Conservation (phyloP, 306 rosid genomes). For the Neltuma alba region DNA sequence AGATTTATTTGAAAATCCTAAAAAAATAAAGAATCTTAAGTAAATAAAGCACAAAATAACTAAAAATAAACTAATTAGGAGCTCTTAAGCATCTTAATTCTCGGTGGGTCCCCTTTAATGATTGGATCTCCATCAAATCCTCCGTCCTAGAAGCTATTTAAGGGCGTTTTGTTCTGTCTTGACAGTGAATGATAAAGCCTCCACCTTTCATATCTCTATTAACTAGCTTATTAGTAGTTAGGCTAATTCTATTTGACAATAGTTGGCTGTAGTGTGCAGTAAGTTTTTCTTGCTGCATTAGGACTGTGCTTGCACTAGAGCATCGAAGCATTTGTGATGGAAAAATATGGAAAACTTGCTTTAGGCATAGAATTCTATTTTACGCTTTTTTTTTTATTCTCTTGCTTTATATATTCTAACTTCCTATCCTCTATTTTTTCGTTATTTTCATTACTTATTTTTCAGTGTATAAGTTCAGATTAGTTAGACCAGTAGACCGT, state of each 20-base stretch:
- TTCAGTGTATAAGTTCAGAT: no score
- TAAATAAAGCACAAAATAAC: no score
- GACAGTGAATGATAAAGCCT: neutral
- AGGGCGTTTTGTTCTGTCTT: neutral
- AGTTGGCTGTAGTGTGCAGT: neutral
- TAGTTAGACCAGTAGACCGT: neutral
- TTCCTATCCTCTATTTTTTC: neutral
- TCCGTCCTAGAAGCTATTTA: neutral
- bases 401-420: neutral
- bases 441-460: neutral
- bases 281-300: neutral
- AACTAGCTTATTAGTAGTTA: neutral
- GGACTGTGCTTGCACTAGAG: neutral
- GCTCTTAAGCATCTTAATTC: no score
- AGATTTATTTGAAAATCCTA: no score
- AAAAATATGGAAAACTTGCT: neutral
- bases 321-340: neutral
- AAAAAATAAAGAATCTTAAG: no score
- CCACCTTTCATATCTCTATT: neutral
- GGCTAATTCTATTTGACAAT: neutral
- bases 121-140: no score
- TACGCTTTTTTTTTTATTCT: neutral
- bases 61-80: no score
- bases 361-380: neutral
- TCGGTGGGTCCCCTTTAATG: no score